Percentiles rank a stretch among this genome's conserved stretches.
Conservation (phyloP, 345 rosid genomes). For the Eucalyptus polyanthemos region DNA sequence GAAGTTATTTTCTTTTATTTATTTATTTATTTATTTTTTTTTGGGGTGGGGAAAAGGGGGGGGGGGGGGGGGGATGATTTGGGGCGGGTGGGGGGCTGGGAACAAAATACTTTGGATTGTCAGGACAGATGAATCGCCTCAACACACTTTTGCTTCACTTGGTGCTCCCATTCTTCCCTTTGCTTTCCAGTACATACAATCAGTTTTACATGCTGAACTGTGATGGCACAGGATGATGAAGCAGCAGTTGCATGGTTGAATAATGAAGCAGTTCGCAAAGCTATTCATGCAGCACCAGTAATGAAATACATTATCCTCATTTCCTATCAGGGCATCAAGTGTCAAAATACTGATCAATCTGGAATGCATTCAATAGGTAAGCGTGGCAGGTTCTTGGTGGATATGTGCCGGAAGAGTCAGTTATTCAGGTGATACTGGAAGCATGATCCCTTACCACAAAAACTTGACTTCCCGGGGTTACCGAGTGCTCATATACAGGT, state of each 20-base stretch:
- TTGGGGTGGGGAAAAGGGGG: accelerated
- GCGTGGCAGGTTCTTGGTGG: conserved; percentile 1
- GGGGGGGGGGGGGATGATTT: background rate
- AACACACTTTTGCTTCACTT: background rate
- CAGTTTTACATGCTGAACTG: background rate
- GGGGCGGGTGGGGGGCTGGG: background rate
- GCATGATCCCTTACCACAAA: conserved; percentile 22
- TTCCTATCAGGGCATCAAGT: background rate
- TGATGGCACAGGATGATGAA: conserved; percentile 20
- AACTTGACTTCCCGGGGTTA: conserved; percentile 16
- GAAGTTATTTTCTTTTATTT: background rate
- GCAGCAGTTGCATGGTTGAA: conserved; percentile 35
- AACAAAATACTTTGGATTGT: background rate
- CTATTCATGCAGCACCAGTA: conserved; percentile 39
- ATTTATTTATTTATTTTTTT: too few species aligned
- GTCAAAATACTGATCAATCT: background rate
- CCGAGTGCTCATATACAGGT: conserved; percentile 31
- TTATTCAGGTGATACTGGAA: conserved; percentile 3
- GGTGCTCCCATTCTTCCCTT: background rate
- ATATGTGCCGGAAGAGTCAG: background rate
- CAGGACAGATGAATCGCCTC: background rate
- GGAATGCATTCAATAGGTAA: background rate
- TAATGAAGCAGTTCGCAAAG: conserved; percentile 28
- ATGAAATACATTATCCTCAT: background rate
- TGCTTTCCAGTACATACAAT: background rate